Conservation (phyloP, 768 basidiomycete species). For the Scleroderma citrinum region DNA sequence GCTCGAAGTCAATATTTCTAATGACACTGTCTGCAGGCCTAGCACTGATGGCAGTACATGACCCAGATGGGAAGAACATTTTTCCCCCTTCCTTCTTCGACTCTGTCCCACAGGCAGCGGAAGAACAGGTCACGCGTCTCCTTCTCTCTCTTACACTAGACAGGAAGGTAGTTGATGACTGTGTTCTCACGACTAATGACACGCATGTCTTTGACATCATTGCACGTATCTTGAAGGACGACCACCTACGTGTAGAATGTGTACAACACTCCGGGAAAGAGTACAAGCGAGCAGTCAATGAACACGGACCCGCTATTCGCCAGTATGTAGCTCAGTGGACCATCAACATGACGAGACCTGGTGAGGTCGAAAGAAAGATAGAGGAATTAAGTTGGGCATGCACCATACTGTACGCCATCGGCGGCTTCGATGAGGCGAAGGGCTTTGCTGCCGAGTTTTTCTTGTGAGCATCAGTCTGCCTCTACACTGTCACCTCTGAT, state of each 20-base stretch:
- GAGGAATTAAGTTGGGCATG: conserved; percentile 59
- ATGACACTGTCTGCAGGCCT: conserved; percentile 14
- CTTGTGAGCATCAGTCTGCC: conserved; percentile 31
- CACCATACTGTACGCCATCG: conserved; percentile 49
- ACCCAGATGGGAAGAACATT: conserved; percentile 34
- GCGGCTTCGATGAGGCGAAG: conserved; percentile 49
- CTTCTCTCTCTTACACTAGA: too few species aligned
- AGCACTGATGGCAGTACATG: conserved; percentile 18
- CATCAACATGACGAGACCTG: conserved; percentile 28
- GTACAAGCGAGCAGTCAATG: conserved; percentile 7
- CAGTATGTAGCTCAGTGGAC: conserved; percentile 37
- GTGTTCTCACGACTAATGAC: not conserved
- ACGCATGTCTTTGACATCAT: conserved; percentile 43
- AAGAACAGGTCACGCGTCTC: not conserved
- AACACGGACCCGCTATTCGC: conserved; percentile 1
- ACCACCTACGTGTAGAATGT: conserved; percentile 18
- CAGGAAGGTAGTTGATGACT: too few species aligned
- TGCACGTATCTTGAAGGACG: conserved; percentile 47
- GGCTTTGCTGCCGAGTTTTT: conserved; percentile 43
- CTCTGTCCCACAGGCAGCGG: not conserved
- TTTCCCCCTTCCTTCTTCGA: conserved; percentile 9
- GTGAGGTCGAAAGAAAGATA: conserved; percentile 46
- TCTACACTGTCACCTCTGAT: not conserved
- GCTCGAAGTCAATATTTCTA: not conserved
- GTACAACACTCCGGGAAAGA: conserved; percentile 12